Base-by-base conservation (phyloP, 1,139 yeast species). In the Arxiozyma bovina region DNA sequence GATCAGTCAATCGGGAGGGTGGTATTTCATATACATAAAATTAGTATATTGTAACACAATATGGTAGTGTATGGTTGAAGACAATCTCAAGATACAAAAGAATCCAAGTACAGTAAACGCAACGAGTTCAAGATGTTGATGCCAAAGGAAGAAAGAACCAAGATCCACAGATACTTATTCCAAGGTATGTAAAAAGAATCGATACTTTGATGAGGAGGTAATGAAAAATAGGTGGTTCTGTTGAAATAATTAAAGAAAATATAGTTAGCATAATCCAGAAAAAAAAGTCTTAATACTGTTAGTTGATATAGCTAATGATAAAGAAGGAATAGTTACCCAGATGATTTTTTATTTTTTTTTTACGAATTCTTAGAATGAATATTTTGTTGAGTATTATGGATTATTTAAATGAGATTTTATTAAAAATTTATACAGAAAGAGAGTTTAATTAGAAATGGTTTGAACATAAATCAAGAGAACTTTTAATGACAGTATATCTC, bases 91-190 rank as follows among this genome's bases (percentile, higher is more conserved):
- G 12, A 12, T 21, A 34, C n/a, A 34, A 42, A 46, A 17, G 30
- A 18, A 46, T 21, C 23, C 49, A 46, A 34, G 40, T 27, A 34
- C 49, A 46, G 49, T 46, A 46, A 38, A 38, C 22, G 27, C 49
- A 46, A 46, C 49, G 43, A 46, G 40, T 46, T 46, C 49, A 46
- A 46, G 49, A 93, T 93, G 99, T 87, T 93, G 83, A 93, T 93
- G 85, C 98, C 99, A 81, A 91, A 88, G 83, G 96, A 88, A 81
- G 98, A 93, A 79, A 91, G 99, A 86, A 89, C 88, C 83, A 89
- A 88, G 93, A 93, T 93, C 79, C 96, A 89, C 94, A 88, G 86
- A 79, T 86, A 91, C 87, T 94, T 93, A 81, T 91, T 90, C 88
- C 93, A 89, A 81, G 94, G 95, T 87, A 85, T 76, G 93, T 86